These are phyloP conservation scores for Sclerospora graminicola DNA, from an alignment of 352 stramenopile species.

Conservation along the genomic window DNA sequence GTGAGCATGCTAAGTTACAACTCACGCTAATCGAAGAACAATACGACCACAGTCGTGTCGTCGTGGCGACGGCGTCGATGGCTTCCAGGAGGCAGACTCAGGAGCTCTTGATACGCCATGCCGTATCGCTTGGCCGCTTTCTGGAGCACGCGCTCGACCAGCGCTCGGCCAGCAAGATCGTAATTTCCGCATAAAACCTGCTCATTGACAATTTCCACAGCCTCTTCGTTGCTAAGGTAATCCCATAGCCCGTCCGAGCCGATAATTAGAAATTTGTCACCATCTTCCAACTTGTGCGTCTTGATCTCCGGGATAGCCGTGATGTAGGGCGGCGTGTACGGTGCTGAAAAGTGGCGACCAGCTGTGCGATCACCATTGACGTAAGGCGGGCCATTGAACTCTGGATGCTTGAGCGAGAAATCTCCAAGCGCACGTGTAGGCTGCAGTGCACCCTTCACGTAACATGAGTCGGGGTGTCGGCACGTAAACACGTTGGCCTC, in stretches of 20 bases:
- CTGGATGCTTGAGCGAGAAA: constrained; percentile 89
- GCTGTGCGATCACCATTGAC: constrained; percentile 70
- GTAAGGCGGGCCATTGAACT: constrained; percentile 86
- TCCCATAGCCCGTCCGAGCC: constrained; percentile 97
- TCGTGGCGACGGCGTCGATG: constrained; percentile 85
- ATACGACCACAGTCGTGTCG: constrained; percentile 87
- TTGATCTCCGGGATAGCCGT: constrained; percentile 80
- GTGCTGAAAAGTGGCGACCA: constrained; percentile 79
- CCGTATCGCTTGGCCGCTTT: constrained; percentile 63
- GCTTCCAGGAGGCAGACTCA: constrained; percentile 71
- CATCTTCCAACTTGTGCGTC: constrained; percentile 38
- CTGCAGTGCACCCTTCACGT: constrained; percentile 89
- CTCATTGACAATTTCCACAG: constrained; percentile 85
- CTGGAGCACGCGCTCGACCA: constrained; percentile 76
- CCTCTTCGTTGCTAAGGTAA: constrained; percentile 92
- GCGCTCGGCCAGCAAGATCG: constrained; percentile 52
- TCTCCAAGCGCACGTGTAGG: constrained; percentile 87
- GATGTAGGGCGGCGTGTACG: constrained; percentile 91
- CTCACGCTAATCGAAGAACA: constrained; percentile 69
- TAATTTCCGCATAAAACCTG: constrained; percentile 48
- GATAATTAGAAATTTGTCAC: constrained; percentile 96
- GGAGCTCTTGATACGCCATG: constrained; percentile 76
- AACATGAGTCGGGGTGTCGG: constrained; percentile 86
- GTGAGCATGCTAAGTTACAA: not conserved
- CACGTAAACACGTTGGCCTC: constrained; percentile 88